A percentile compares a stretch with the other conserved stretches of the same genome.
Evolutionary conservation across 2,329 filamentous ascomycete genomes (phyloP).

Genomic region (Penicillium sp.): DNA sequence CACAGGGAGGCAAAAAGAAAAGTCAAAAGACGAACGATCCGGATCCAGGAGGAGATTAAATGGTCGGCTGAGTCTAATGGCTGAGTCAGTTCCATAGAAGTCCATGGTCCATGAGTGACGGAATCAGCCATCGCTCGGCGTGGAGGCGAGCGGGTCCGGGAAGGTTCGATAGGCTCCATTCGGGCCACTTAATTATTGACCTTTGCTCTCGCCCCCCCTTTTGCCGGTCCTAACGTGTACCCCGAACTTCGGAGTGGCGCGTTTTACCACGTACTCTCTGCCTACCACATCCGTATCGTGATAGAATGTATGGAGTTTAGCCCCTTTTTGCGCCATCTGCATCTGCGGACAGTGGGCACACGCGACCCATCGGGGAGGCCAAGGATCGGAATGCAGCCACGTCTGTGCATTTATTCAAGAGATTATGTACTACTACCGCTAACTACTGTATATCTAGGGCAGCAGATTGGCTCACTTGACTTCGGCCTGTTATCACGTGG

Average conservation of each 20-base stretch:
- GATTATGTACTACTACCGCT: not conserved
- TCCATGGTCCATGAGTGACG: conserved; percentile 15
- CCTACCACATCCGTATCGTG: not conserved
- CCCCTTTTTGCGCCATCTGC: conserved; percentile 13
- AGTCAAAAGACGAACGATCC: conserved; percentile 2
- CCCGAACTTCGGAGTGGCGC: conserved; percentile 8
- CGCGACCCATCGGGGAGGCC: conserved; percentile 7
- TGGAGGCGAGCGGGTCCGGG: conserved; percentile 21
- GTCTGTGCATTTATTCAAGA: conserved; percentile 4
- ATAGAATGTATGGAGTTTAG: not conserved
- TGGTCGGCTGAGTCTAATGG: conserved; percentile 10
- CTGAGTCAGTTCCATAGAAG: conserved; percentile 18
- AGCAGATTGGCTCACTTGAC: not conserved
- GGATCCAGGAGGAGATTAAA: not conserved
- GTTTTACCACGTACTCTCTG: not conserved
- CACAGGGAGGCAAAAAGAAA: conserved; percentile 2
- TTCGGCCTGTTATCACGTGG: not conserved
- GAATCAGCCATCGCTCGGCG: conserved; percentile 14
- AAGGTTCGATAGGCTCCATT: conserved; percentile 18
- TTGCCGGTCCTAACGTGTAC: not conserved
- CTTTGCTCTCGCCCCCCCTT: not conserved
- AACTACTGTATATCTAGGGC: not conserved
- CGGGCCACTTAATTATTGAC: not conserved
- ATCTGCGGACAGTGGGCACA: conserved; percentile 2
- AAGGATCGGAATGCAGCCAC: conserved; percentile 13